Conservation (phyloP, 1,139 yeast genomes). For the Debaryomyces subglobosus region DNA sequence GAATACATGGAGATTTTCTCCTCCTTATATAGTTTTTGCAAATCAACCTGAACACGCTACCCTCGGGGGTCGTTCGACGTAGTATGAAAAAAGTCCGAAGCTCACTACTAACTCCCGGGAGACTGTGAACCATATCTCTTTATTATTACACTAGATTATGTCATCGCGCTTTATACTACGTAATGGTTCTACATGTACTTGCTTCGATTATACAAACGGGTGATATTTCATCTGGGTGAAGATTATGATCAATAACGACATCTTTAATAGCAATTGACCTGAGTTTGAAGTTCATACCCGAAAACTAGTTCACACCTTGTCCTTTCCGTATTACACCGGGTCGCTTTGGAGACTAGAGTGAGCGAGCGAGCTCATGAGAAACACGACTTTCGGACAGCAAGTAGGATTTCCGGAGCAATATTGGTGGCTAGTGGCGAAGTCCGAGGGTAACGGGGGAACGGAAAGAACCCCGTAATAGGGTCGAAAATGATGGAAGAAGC, state of each 20-base stretch:
- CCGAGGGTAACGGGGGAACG: slow-evolving; percentile 2
- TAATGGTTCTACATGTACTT: slow-evolving; percentile 4
- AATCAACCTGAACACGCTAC: slow-evolving; percentile 2
- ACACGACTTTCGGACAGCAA: slow-evolving; percentile 7
- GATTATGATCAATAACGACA: not conserved
- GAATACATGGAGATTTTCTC: slow-evolving; percentile 7
- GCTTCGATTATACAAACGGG: not conserved
- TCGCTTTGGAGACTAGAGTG: not conserved
- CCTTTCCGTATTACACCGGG: slow-evolving; percentile 5
- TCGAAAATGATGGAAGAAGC: not conserved
- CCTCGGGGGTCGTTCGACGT: slow-evolving; percentile 10
- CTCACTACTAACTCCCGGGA: slow-evolving; percentile 9
- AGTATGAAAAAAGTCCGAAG: slow-evolving; percentile 9
- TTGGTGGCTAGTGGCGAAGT: not conserved
- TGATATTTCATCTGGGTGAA: not conserved
- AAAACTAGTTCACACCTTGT: not conserved
- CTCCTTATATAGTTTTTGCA: slow-evolving; percentile 12
- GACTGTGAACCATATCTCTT: slow-evolving; percentile 11
- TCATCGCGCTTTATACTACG: slow-evolving; percentile 8
- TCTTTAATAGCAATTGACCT: not conserved
- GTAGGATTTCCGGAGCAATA: not conserved
- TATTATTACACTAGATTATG: slow-evolving; percentile 1
- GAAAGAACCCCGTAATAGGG: not conserved
- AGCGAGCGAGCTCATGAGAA: slow-evolving; percentile 1
- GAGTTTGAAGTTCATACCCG: not conserved